Conservation (phyloP, 2,329 filamentous ascomycete species). For the Fusarium sp. region DNA sequence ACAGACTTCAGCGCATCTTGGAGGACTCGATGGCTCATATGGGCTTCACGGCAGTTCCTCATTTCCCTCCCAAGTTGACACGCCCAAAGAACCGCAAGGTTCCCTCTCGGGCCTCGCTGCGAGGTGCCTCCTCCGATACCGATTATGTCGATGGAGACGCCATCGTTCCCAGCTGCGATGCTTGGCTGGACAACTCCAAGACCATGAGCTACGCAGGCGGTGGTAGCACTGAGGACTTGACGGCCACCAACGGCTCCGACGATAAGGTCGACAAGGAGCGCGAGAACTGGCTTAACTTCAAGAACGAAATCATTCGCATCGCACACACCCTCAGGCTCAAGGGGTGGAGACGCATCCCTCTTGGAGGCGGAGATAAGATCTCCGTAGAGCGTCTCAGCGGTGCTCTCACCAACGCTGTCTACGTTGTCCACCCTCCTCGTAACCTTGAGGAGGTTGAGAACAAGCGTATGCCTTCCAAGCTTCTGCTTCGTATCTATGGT, state of each 20-base stretch:
- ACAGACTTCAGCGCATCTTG: constrained; percentile 83
- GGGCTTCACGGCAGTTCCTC: constrained; percentile 60
- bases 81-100: constrained; percentile 55
- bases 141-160: constrained; percentile 86
- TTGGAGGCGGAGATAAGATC: constrained; percentile 76
- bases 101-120: constrained; percentile 52
- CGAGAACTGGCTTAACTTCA: constrained; percentile 87
- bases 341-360: constrained; percentile 86
- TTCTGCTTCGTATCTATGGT: constrained; percentile 92
- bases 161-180: constrained; percentile 87
- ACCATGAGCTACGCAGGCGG: constrained; percentile 79
- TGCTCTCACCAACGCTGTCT: constrained; percentile 95
- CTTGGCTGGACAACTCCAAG: constrained; percentile 87
- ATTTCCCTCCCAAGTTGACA: constrained; percentile 54
- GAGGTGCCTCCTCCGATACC: constrained; percentile 80
- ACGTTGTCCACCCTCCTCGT: constrained; percentile 87
- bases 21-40: constrained; percentile 72
- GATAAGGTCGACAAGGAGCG: constrained; percentile 72
- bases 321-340: constrained; percentile 90
- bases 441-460: constrained; percentile 60
- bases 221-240: constrained; percentile 55
- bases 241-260: constrained; percentile 41
- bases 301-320: constrained; percentile 89
- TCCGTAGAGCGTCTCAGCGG: constrained; percentile 84
- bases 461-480: constrained; percentile 69